phyloP scores from a whole-genome alignment of 768 basidiomycete species.

The Termitomyces sp. region DNA sequence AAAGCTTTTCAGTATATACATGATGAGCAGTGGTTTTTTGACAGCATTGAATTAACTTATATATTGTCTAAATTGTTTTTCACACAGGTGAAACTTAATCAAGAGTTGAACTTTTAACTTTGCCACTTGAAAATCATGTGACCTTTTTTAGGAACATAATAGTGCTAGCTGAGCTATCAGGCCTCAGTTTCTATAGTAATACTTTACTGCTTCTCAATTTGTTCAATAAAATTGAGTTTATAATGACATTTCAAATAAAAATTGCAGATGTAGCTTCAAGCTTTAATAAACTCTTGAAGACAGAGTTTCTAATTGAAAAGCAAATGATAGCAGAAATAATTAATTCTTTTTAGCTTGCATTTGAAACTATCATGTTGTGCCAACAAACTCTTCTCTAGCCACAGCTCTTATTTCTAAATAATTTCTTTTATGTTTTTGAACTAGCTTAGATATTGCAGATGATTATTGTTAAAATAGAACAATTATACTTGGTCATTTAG shows the following conservation, averaged over 20 bases:
- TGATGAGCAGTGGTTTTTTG: no score
- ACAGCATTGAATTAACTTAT: no score
- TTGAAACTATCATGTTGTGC: constrained; percentile 21
- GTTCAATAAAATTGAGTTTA: background rate
- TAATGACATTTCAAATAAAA: constrained; percentile 32
- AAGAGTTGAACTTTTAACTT: no score
- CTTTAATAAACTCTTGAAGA: constrained; percentile 21
- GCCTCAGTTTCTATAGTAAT: constrained; percentile 23
- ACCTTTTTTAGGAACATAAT: no score
- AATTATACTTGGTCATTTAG: constrained; percentile 20
- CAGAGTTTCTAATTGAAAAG: constrained; percentile 21
- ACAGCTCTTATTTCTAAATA: constrained; percentile 18
- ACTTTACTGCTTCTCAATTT: constrained; percentile 29
- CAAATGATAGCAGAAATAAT: constrained; percentile 17
- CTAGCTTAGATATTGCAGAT: constrained; percentile 24
- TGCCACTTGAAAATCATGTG: no score
- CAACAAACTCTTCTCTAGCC: constrained; percentile 13
- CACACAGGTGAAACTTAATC: no score
- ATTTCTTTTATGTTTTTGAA: constrained; percentile 36
- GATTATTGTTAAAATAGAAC: constrained; percentile 28
- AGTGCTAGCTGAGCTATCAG: no score
- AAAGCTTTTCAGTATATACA: no score
- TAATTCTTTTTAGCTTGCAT: constrained; percentile 12
- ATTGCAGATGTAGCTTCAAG: constrained; percentile 23
- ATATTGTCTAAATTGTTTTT: no score